phyloP scores from a whole-genome alignment of 768 basidiomycete genomes.

The Tulasnella sp. region DNA sequence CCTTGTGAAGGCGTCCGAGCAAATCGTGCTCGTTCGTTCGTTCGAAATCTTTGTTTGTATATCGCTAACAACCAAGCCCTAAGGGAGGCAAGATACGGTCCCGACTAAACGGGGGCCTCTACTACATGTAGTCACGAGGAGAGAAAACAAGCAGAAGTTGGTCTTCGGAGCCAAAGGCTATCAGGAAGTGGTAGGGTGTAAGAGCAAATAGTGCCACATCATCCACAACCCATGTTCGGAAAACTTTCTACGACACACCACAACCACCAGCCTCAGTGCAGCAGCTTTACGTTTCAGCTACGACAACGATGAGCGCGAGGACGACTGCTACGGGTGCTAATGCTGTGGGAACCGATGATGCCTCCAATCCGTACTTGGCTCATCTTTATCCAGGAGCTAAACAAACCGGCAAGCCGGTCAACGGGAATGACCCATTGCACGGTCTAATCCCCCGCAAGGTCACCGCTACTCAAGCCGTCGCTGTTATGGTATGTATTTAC shows the following conservation, averaged over 20 bases:
- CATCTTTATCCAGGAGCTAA: constrained; percentile 7
- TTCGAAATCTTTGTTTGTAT: too few species aligned
- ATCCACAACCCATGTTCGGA: not conserved
- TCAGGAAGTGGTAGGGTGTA: not conserved
- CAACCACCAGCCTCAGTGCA: not conserved
- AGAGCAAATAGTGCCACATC: not conserved
- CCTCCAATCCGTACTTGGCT: constrained; percentile 9
- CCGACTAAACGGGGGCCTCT: too few species aligned
- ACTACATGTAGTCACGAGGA: too few species aligned
- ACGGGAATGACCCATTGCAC: constrained; percentile 46
- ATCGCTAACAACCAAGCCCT: too few species aligned
- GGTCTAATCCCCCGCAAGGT: constrained; percentile 69
- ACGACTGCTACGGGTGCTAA: not conserved
- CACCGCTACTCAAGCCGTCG: constrained; percentile 53
- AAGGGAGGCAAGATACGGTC: too few species aligned
- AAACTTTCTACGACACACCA: constrained; percentile 2
- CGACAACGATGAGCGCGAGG: not conserved
- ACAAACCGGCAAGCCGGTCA: not conserved
- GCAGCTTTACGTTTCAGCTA: not conserved
- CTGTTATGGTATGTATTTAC: constrained; percentile 52
- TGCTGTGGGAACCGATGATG: constrained; percentile 1
- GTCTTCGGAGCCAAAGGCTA: too few species aligned
- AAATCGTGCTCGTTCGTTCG: too few species aligned
- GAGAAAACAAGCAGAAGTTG: too few species aligned
- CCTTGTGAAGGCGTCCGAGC: too few species aligned